Evolutionary conservation across 257 asterid genomes (phyloP).

Genomic region (Solanum lycopersicoides): DNA sequence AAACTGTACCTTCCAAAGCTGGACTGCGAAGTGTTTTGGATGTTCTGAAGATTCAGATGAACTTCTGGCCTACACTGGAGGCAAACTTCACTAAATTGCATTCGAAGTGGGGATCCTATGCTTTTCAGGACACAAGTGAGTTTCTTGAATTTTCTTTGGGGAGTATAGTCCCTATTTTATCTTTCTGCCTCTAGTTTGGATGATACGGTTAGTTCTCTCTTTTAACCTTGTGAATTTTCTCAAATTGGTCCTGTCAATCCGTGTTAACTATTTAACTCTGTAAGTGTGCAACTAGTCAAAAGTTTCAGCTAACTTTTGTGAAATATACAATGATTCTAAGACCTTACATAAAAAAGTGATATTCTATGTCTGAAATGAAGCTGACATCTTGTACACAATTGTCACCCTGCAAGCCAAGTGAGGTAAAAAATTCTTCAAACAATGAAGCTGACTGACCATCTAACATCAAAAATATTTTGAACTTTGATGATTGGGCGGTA

Average conservation of each 20-base stretch:
- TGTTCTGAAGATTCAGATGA: constrained; percentile 63
- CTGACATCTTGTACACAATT: background rate
- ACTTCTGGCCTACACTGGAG: constrained; percentile 67
- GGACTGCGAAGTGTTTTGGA: constrained; percentile 66
- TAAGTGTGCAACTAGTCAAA: background rate
- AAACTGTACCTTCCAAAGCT: constrained; percentile 49
- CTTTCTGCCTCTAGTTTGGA: background rate
- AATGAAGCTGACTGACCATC: background rate
- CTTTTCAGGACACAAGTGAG: constrained; percentile 53
- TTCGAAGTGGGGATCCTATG: constrained; percentile 41
- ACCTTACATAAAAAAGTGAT: background rate
- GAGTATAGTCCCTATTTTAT: background rate
- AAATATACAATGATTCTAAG: background rate
- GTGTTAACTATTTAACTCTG: background rate
- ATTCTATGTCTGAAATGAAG: background rate
- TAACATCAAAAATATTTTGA: background rate
- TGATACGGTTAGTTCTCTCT: background rate
- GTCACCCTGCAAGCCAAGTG: background rate
- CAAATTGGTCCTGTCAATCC: background rate
- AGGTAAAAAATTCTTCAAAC: background rate
- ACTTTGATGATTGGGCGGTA: background rate
- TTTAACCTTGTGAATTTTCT: background rate
- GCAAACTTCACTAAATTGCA: constrained; percentile 33
- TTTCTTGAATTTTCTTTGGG: background rate
- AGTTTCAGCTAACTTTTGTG: background rate